Percentiles rank a stretch among this genome's conserved stretches.
Evolutionary conservation across 306 rosid species (phyloP).

Genomic region (Arachis hypogaea): DNA sequence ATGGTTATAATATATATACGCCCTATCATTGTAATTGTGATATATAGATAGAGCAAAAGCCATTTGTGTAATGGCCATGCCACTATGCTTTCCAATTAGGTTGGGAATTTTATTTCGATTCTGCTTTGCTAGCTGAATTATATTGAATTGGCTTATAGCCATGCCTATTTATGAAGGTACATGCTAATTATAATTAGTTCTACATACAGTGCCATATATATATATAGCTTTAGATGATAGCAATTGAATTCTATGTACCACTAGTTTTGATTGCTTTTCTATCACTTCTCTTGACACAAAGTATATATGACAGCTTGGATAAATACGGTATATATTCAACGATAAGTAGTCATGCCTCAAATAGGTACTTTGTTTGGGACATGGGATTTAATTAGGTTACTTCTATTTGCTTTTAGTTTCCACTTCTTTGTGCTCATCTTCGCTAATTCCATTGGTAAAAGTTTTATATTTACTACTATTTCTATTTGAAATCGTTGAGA

Average conservation of each 20-base stretch:
- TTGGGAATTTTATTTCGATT: conserved; percentile 20
- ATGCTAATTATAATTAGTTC: not conserved
- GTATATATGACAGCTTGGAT: conserved; percentile 10
- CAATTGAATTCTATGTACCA: conserved; percentile 5
- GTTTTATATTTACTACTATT: not conserved
- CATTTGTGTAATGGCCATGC: conserved; percentile 34
- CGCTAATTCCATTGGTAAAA: too few species aligned
- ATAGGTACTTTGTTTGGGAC: not conserved
- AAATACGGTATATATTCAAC: not conserved
- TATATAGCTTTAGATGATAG: not conserved
- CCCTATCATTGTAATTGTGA: conserved; percentile 32
- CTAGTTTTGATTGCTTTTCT: conserved; percentile 13
- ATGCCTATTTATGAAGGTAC: conserved; percentile 11
- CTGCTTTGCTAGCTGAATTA: not conserved
- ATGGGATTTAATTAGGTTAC: not conserved
- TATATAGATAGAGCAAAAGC: conserved; percentile 24
- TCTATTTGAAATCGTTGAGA: conserved; percentile 14
- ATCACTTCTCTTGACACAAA: conserved; percentile 3
- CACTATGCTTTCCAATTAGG: conserved; percentile 26
- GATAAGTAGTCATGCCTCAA: not conserved
- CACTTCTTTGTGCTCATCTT: not conserved
- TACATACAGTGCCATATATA: not conserved
- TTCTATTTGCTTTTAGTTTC: not conserved
- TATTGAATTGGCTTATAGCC: not conserved
- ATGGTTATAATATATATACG: not conserved